Conservation (phyloP, 2,329 filamentous ascomycete genomes). For the Stemphylium lycopersici region DNA sequence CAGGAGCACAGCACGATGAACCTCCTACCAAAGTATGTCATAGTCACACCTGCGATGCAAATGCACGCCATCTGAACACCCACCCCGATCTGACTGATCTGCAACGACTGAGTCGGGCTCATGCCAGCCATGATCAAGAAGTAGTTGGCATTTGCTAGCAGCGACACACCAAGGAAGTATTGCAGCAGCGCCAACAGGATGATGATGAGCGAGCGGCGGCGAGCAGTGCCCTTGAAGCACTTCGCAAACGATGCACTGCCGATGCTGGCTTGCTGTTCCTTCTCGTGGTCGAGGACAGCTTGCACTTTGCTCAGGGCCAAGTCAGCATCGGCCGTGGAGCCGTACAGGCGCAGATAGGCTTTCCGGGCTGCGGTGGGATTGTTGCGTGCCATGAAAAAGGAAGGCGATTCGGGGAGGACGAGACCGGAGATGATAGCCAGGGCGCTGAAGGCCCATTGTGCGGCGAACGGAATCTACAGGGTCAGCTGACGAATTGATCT, state of each 20-base stretch:
- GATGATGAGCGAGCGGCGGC: not conserved
- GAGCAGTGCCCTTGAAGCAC: not conserved
- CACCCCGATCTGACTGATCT: not conserved
- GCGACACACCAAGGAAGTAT: not conserved
- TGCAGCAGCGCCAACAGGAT: not conserved
- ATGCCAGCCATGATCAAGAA: not conserved
- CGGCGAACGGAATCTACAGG: too few relatives aligned
- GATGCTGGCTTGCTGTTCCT: slow-evolving; percentile 7
- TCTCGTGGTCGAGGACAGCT: not conserved
- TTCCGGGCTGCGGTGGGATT: slow-evolving; percentile 7
- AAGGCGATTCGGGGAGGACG: slow-evolving; percentile 15
- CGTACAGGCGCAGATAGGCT: slow-evolving; percentile 3
- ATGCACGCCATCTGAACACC: too few relatives aligned
- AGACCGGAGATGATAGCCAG: not conserved
- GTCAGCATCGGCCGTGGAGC: not conserved
- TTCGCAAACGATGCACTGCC: not conserved
- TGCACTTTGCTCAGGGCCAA: not conserved
- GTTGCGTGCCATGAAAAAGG: slow-evolving; percentile 9
- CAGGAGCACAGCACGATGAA: too few relatives aligned
- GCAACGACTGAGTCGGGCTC: not conserved
- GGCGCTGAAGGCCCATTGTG: slow-evolving; percentile 8
- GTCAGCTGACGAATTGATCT: too few relatives aligned
- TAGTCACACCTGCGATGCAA: too few relatives aligned
- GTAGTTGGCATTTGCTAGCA: not conserved
- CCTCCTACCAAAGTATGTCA: too few relatives aligned